phyloP scores from a whole-genome alignment of 2,329 filamentous ascomycete genomes.

The Neofusicoccum umdonicola region DNA sequence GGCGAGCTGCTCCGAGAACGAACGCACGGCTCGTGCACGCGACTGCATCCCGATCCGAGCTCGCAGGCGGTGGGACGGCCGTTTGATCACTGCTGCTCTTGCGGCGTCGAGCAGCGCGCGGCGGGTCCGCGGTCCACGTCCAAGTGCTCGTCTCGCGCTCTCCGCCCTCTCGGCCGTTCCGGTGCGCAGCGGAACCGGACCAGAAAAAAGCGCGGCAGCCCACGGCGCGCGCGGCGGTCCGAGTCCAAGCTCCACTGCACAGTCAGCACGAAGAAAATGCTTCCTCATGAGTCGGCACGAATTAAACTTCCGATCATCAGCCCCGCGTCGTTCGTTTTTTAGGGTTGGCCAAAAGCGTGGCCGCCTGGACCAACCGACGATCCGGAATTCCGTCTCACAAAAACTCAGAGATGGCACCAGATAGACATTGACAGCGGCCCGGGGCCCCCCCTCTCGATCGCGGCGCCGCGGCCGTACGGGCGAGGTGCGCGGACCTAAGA shows the following conservation, averaged over 20 bases:
- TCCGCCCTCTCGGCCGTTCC: background rate
- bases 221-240: background rate
- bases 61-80: background rate
- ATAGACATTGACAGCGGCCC: background rate
- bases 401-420: background rate
- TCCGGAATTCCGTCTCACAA: background rate
- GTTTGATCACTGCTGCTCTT: background rate
- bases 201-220: background rate
- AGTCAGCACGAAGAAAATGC: background rate
- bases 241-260: conserved; percentile 2
- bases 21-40: conserved; percentile 9
- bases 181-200: background rate
- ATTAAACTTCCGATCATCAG: conserved; percentile 12
- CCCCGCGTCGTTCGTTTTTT: conserved; percentile 9
- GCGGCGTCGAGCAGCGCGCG: too few relatives aligned
- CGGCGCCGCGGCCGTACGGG: background rate
- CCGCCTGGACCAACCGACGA: conserved; percentile 7
- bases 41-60: conserved; percentile 9
- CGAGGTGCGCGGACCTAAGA: background rate
- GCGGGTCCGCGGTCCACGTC: too few relatives aligned
- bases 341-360: background rate
- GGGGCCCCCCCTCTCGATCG: background rate
- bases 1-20: conserved; percentile 7
- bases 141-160: background rate
- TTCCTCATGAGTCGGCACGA: background rate